Evolutionary conservation across 2,329 filamentous ascomycete species (phyloP).

Genomic region (Rhytidhysteron rufulum): DNA sequence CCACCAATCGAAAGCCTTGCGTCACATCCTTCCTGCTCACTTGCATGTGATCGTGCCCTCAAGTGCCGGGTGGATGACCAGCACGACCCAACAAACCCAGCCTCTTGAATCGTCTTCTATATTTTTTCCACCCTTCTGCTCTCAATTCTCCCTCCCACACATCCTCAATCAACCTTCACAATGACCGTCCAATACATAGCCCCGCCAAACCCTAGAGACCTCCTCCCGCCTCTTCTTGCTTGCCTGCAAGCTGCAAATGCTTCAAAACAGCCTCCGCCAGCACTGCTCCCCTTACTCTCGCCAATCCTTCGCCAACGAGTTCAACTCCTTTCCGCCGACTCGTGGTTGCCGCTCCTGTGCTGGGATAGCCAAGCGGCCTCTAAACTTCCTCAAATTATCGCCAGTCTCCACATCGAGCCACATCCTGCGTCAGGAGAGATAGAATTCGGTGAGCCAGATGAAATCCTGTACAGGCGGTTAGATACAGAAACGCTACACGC

Average conservation of each 20-base stretch:
- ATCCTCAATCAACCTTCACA: not conserved
- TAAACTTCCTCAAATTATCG: conserved; percentile 59
- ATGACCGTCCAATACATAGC: conserved; percentile 54
- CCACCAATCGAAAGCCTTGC: not conserved
- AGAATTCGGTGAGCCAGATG: conserved; percentile 66
- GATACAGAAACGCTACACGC: conserved; percentile 74
- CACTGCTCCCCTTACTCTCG: conserved; percentile 57
- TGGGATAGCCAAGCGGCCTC: conserved; percentile 60
- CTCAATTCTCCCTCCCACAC: not conserved
- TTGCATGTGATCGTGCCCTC: conserved; percentile 2
- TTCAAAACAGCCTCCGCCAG: conserved; percentile 57
- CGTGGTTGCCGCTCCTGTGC: conserved; percentile 70
- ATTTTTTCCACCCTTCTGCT: not conserved
- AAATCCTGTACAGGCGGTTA: conserved; percentile 61
- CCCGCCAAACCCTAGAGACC: conserved; percentile 51
- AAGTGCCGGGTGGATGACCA: not conserved
- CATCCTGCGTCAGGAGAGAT: conserved; percentile 78
- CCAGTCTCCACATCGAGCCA: conserved; percentile 65
- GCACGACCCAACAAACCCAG: not conserved
- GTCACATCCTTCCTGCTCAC: not conserved
- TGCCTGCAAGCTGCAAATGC: conserved; percentile 60
- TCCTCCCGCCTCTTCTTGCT: conserved; percentile 61
- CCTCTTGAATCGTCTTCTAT: no score
- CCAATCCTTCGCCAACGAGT: conserved; percentile 62
- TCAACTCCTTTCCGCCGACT: conserved; percentile 58